These are phyloP conservation scores for Clonostachys rosea DNA, from an alignment of 2,329 filamentous ascomycete species.

Conservation along the genomic window DNA sequence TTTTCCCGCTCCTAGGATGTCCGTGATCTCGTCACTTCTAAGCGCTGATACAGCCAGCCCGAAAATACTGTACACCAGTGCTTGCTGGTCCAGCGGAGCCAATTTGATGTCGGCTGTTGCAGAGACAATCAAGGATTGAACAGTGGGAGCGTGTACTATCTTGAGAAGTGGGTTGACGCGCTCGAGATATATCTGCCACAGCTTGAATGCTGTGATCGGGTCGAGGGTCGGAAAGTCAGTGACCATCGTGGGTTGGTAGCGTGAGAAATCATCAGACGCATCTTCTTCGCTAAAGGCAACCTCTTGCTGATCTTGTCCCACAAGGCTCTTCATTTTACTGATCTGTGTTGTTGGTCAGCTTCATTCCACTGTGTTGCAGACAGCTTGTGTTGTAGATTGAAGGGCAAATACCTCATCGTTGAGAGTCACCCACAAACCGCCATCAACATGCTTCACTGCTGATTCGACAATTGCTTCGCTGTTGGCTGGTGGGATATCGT, in stretches of 20 bases:
- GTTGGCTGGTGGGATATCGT: conserved; percentile 29
- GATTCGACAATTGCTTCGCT: conserved; percentile 10
- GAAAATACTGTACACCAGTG: conserved; percentile 62
- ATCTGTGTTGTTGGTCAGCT: conserved; percentile 17
- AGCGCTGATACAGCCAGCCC: conserved; percentile 53
- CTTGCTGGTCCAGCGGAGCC: conserved; percentile 54
- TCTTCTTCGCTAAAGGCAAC: conserved; percentile 18
- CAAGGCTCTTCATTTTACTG: conserved; percentile 45
- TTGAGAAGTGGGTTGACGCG: conserved; percentile 73
- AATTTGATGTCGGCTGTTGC: conserved; percentile 52
- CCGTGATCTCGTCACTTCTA: conserved; percentile 47
- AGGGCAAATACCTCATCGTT: conserved; percentile 43
- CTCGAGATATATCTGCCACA: conserved; percentile 72
- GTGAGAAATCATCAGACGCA: background rate
- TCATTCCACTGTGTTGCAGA: conserved; percentile 20
- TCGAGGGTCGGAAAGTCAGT: conserved; percentile 47
- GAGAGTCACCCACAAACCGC: conserved; percentile 46
- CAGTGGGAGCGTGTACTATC: conserved; percentile 64
- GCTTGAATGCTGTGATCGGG: conserved; percentile 59
- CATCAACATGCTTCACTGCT: conserved; percentile 47
- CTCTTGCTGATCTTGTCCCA: conserved; percentile 41
- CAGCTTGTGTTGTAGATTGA: background rate
- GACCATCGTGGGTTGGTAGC: background rate
- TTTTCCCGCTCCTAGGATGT: conserved; percentile 39
- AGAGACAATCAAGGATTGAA: conserved; percentile 61